Conservation (phyloP, 164 flowering plant species). For the Buxus sempervirens region DNA sequence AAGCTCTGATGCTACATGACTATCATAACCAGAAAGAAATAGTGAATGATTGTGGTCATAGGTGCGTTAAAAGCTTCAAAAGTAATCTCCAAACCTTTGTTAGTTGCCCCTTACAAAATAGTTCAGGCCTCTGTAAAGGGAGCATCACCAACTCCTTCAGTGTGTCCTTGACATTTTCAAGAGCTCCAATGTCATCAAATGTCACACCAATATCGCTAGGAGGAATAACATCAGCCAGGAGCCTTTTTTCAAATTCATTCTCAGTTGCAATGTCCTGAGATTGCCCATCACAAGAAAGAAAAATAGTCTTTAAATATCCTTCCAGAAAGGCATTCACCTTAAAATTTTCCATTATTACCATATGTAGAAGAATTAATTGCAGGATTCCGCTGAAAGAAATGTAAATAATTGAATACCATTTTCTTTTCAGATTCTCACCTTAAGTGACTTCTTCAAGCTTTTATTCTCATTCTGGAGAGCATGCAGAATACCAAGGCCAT, state of each 20-base stretch:
- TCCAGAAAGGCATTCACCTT: background rate
- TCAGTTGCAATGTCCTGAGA: slow-evolving; percentile 82
- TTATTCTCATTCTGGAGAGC: slow-evolving; percentile 70
- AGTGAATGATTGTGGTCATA: background rate
- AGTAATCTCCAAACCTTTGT: slow-evolving; percentile 51
- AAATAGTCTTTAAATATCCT: background rate
- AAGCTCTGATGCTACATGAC: background rate
- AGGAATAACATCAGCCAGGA: slow-evolving; percentile 81
- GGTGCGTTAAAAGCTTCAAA: background rate
- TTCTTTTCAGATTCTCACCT: slow-evolving; percentile 32
- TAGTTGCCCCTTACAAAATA: slow-evolving; percentile 85
- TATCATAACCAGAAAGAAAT: background rate
- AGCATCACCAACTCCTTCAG: slow-evolving; percentile 92
- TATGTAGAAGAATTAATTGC: background rate
- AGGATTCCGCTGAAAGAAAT: background rate
- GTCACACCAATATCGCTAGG: slow-evolving; percentile 88
- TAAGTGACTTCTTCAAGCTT: slow-evolving; percentile 78
- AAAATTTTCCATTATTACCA: background rate
- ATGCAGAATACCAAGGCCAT: slow-evolving; percentile 60
- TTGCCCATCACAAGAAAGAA: slow-evolving; percentile 3
- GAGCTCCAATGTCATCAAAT: slow-evolving; percentile 90
- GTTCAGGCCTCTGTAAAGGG: slow-evolving; percentile 87
- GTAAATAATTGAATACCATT: background rate
- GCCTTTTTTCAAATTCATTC: slow-evolving; percentile 91
- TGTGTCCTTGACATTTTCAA: slow-evolving; percentile 86